phyloP scores from a whole-genome alignment of 139 green algal species.

The Coelastrella sp. region DNA sequence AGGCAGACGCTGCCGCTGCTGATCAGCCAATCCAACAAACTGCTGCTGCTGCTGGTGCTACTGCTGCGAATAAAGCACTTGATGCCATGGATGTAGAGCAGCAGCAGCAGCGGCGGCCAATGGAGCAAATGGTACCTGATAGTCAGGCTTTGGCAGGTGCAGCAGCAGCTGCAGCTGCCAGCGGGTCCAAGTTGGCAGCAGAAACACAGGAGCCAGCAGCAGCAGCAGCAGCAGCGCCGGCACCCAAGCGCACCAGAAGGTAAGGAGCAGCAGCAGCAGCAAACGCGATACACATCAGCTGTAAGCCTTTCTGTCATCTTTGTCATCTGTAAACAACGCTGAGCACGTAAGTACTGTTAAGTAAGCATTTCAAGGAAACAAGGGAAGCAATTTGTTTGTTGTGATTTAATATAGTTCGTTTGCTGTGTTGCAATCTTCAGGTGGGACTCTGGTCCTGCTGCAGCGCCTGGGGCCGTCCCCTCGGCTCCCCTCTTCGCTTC shows the following conservation, averaged over 20 bases:
- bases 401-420: not conserved
- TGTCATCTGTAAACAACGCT: too few species aligned
- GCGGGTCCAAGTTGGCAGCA: not conserved
- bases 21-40: not conserved
- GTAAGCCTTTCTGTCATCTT: too few species aligned
- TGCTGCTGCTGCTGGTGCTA: not conserved
- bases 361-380: too few species aligned
- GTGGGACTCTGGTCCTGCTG: not conserved
- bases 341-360: too few species aligned
- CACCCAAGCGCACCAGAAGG: not conserved
- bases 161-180: not conserved
- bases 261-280: not conserved
- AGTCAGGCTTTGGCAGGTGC: not conserved
- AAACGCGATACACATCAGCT: too few species aligned
- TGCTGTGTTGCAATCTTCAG: not conserved
- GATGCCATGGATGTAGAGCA: not conserved
- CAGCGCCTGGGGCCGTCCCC: not conserved
- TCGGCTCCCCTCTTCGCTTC: not conserved
- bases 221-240: not conserved
- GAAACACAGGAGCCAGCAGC: not conserved
- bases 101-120: not conserved
- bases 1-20: not conserved
- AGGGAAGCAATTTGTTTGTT: not conserved
- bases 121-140: not conserved
- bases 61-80: not conserved